These are phyloP conservation scores for Lichtheimia ornata DNA, from an alignment of 371 early-diverging fungal genomes.

Conservation along the genomic window DNA sequence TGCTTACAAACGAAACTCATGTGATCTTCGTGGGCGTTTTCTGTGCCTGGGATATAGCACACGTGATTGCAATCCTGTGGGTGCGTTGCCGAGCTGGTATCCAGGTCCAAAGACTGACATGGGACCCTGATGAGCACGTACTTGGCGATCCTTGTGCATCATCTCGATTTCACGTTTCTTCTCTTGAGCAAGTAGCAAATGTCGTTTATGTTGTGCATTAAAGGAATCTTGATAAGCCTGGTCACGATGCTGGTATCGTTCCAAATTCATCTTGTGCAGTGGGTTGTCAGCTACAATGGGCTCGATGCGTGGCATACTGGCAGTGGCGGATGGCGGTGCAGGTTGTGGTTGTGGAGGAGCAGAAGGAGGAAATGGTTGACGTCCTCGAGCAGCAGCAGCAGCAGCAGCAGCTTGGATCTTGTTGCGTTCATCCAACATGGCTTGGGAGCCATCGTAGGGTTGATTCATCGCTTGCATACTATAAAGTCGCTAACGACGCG, in stretches of 20 bases:
- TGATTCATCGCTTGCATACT: too few species aligned
- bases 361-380: too few species aligned
- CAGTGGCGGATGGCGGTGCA: not conserved
- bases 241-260: slow-evolving; percentile 33
- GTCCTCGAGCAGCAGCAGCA: too few species aligned
- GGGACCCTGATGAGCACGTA: slow-evolving; percentile 21
- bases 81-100: slow-evolving; percentile 32
- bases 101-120: slow-evolving; percentile 35
- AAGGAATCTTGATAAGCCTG: slow-evolving; percentile 32
- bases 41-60: slow-evolving; percentile 37
- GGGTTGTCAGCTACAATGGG: slow-evolving; percentile 18
- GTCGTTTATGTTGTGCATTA: slow-evolving; percentile 40
- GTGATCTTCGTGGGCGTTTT: slow-evolving; percentile 29
- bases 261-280: slow-evolving; percentile 23
- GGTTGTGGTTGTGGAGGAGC: not conserved
- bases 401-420: too few species aligned
- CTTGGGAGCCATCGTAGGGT: too few species aligned
- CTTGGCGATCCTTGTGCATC: slow-evolving; percentile 24
- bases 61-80: slow-evolving; percentile 11
- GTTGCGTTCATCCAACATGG: too few species aligned
- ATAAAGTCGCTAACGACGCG: too few species aligned
- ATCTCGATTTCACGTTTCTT: slow-evolving; percentile 40
- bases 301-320: slow-evolving; percentile 12
- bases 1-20: slow-evolving; percentile 33
- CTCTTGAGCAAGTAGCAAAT: slow-evolving; percentile 36